Percentiles rank a stretch among this genome's conserved stretches.
Conservation (phyloP, 2,329 filamentous ascomycete genomes). For the Claviceps arundinis region DNA sequence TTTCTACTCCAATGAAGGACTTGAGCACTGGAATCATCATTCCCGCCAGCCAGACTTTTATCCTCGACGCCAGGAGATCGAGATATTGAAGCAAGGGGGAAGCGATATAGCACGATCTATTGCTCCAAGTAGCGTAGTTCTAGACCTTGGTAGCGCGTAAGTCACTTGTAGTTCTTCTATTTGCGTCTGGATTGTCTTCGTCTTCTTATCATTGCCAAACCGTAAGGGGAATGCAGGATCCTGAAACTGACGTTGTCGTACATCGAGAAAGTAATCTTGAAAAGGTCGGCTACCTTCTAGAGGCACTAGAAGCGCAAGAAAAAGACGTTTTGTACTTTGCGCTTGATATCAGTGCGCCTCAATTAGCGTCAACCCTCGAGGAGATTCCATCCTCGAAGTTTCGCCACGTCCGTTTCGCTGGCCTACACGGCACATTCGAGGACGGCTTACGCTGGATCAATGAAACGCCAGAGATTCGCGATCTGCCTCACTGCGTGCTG, state of each 20-base stretch:
- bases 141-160: slow-evolving; percentile 1
- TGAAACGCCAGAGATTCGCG: neutral
- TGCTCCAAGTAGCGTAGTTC: neutral
- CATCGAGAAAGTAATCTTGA: neutral
- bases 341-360: neutral
- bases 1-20: slow-evolving; percentile 1
- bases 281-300: neutral
- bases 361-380: neutral
- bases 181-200: neutral
- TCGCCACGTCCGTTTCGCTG: neutral
- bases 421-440: neutral
- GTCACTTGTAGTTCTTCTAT: neutral
- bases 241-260: neutral
- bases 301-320: neutral
- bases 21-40: slow-evolving; percentile 2
- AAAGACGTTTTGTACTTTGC: neutral
- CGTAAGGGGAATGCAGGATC: neutral
- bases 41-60: slow-evolving; percentile 1
- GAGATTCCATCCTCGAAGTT: neutral
- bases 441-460: slow-evolving; percentile 1
- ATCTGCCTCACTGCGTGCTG: slow-evolving; percentile 1
- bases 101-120: neutral
- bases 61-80: neutral
- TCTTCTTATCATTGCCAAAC: neutral
- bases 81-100: neutral